Conservation (phyloP, 352 stramenopile species). For the Globisporangium ultimum region DNA sequence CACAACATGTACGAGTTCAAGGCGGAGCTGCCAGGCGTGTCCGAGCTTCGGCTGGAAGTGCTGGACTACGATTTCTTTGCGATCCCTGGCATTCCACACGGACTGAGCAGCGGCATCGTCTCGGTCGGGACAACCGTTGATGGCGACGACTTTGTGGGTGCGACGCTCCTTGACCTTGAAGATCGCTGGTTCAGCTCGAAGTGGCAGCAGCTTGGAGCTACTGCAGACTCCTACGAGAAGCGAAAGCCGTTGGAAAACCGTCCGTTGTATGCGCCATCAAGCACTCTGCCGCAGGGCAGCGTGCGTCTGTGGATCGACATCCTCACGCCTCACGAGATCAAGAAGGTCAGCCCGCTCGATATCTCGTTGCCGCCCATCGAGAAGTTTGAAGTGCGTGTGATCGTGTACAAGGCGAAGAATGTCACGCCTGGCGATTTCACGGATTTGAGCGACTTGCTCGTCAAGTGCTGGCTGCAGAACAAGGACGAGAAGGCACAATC, state of each 20-base stretch:
- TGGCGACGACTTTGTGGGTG: slow-evolving; percentile 89
- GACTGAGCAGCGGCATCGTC: slow-evolving; percentile 50
- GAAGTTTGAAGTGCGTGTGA: slow-evolving; percentile 88
- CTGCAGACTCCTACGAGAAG: slow-evolving; percentile 28
- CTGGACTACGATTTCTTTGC: slow-evolving; percentile 76
- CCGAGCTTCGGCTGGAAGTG: slow-evolving; percentile 64
- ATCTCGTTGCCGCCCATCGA: slow-evolving; percentile 74
- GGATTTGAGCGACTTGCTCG: slow-evolving; percentile 88
- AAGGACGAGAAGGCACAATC: slow-evolving; percentile 63
- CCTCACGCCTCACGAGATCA: slow-evolving; percentile 65
- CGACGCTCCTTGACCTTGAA: slow-evolving; percentile 91
- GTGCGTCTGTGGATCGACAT: slow-evolving; percentile 90
- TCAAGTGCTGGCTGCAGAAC: slow-evolving; percentile 87
- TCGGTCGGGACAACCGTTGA: slow-evolving; percentile 43
- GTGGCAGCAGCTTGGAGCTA: slow-evolving; percentile 74
- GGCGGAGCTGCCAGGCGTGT: slow-evolving; percentile 77
- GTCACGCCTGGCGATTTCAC: slow-evolving; percentile 83
- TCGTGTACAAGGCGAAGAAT: slow-evolving; percentile 91
- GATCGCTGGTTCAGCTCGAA: slow-evolving; percentile 89
- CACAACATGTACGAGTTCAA: slow-evolving; percentile 92
- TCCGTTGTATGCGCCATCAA: slow-evolving; percentile 69
- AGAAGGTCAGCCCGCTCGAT: slow-evolving; percentile 64
- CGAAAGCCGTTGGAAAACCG: slow-evolving; percentile 66
- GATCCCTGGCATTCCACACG: slow-evolving; percentile 43
- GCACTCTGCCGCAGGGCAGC: slow-evolving; percentile 60